Evolutionary conservation across 1,139 yeast species (phyloP), one percentile per base, ranked within the genome.

Genomic region (Candida pseudoviswanathii): DNA sequence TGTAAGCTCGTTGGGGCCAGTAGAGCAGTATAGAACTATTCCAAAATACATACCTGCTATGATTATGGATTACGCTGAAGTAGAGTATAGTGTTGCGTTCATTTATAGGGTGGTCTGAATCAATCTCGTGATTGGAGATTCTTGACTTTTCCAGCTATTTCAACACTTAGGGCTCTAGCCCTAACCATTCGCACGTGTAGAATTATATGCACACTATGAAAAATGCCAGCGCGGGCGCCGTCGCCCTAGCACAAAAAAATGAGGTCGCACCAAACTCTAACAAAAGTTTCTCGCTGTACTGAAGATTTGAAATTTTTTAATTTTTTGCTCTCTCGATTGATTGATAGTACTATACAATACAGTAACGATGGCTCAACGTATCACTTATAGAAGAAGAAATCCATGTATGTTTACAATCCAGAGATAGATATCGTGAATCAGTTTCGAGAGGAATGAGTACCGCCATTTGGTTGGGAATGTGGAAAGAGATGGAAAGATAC

Each of bases 331-430:
- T 51, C 46, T 45, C 43, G 52, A 51, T 44, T 48, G 50, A 42
- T 37, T 37, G 29, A 25, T 37, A 42, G 39, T 44, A 48, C 51
- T 43, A 52, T 44, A 48, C 51, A 46, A 53, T 49, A 47, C 42
- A 48, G 51, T 53, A 54, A 56, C 50, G 49, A 75, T 75, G 80
- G 80, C 79, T 68, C 78, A 75, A 72, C 77, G 80, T 71, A 77
- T 75, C 66, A 75, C 80, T 62, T 75, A 71, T 73, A 75, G 80
- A 75, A 75, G 79, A 74, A 73, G 78, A 71, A 75, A 74, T 67
- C 79, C 80, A 68, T 75, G 76, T 71, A 71, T 71, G 76, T 71
- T 51, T 29, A 32, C 11, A 38, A n/a, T 31, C 34, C 26, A 32
- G 9, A 26, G 41, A 38, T 27, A 26, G 37, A 36, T 39, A 37